Conservation (phyloP, 192 early-diverging fungal genomes). For the Kappamyces sp. region DNA sequence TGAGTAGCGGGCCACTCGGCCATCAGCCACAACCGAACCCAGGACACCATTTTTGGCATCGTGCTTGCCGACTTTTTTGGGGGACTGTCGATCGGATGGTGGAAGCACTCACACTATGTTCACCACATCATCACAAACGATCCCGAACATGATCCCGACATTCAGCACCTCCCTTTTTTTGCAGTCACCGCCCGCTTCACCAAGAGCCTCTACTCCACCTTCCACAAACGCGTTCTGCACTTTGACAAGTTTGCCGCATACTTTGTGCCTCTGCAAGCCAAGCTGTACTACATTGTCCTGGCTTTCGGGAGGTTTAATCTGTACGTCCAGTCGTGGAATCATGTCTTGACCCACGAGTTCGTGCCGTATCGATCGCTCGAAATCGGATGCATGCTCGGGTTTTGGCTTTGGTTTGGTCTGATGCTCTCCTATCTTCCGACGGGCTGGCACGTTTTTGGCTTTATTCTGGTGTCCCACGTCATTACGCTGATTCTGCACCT, state of each 20-base stretch:
- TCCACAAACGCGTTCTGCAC: constrained; percentile 73
- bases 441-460: constrained; percentile 56
- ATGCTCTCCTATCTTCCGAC: constrained; percentile 66
- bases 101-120: constrained; percentile 95
- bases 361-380: constrained; percentile 75
- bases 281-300: constrained; percentile 79
- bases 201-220: constrained; percentile 79
- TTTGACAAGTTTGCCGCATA: constrained; percentile 73
- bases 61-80: constrained; percentile 74
- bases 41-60: constrained; percentile 80
- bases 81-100: constrained; percentile 91
- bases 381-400: constrained; percentile 63
- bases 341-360: constrained; percentile 57
- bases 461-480: constrained; percentile 73
- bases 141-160: constrained; percentile 92
- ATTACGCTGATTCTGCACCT: constrained; percentile 83
- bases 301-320: constrained; percentile 92
- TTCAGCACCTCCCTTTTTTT: constrained; percentile 96
- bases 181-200: constrained; percentile 78
- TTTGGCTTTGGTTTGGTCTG: constrained; percentile 73
- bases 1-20: constrained; percentile 79
- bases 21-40: constrained; percentile 65
- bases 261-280: constrained; percentile 79
- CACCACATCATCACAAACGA: constrained; percentile 97
- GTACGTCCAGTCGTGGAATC: constrained; percentile 66